phyloP scores from a whole-genome alignment of 345 rosid species.

The Gossypium sturtianum region DNA sequence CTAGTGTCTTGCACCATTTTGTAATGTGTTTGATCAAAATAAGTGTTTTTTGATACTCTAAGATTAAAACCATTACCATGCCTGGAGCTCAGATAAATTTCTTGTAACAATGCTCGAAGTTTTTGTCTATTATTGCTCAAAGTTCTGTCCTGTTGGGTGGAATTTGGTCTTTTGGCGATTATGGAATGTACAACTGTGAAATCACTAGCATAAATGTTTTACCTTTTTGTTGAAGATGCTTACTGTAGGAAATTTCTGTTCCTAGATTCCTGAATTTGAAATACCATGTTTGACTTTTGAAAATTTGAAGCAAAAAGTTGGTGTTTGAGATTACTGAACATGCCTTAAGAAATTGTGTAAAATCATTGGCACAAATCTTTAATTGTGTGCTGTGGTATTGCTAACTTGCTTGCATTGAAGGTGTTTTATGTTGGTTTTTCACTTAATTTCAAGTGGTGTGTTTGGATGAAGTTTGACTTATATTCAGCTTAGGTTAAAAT shows the following conservation, averaged over 20 bases:
- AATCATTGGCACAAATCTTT: background rate
- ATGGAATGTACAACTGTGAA: background rate
- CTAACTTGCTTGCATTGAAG: background rate
- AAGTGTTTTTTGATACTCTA: background rate
- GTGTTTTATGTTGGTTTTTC: background rate
- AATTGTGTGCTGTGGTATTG: background rate
- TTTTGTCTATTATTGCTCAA: background rate
- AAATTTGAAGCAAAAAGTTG: background rate
- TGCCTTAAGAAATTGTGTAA: background rate
- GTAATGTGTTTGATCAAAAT: background rate
- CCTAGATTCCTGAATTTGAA: background rate
- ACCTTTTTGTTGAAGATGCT: background rate
- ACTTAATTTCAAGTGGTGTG: background rate
- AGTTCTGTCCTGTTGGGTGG: background rate
- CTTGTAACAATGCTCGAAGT: background rate
- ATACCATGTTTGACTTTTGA: background rate
- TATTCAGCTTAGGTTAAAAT: background rate
- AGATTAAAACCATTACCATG: background rate
- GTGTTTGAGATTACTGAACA: background rate
- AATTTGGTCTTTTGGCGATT: background rate
- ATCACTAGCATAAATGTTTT: background rate
- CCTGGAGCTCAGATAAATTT: background rate
- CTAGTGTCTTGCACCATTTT: background rate
- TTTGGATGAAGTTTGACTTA: background rate
- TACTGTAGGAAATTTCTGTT: background rate